phyloP scores from a whole-genome alignment of 768 basidiomycete species.

The Pisolithus microcarpus region DNA sequence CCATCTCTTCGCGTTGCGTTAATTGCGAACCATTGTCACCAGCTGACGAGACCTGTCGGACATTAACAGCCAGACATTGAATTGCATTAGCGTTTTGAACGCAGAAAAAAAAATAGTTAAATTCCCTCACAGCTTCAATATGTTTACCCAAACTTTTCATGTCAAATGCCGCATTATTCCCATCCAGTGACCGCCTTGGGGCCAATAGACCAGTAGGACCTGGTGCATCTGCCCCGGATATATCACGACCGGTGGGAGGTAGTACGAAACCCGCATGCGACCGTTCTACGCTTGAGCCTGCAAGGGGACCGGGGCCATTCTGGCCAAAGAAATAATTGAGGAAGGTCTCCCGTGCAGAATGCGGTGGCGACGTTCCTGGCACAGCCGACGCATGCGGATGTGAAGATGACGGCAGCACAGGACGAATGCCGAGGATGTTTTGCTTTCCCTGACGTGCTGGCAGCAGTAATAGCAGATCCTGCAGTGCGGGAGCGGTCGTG shows the following conservation, averaged over 20 bases:
- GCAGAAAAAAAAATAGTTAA: background rate
- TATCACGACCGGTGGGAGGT: constrained; percentile 55
- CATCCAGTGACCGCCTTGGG: constrained; percentile 61
- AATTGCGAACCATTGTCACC: constrained; percentile 51
- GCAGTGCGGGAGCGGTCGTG: constrained; percentile 65
- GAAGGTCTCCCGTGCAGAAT: constrained; percentile 81
- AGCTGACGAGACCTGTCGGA: constrained; percentile 45
- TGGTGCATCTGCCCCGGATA: constrained; percentile 46
- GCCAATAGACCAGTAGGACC: constrained; percentile 59
- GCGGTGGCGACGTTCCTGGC: constrained; percentile 36
- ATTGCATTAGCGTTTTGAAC: constrained; percentile 6
- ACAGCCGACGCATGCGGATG: constrained; percentile 30
- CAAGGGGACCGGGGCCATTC: constrained; percentile 70
- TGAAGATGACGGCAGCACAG: constrained; percentile 12
- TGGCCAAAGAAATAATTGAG: constrained; percentile 97
- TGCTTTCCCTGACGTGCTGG: constrained; percentile 20
- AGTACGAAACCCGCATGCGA: constrained; percentile 22
- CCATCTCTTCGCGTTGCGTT: constrained; percentile 89
- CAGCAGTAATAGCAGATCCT: constrained; percentile 28
- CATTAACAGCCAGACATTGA: background rate
- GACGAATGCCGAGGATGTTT: constrained; percentile 28
- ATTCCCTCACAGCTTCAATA: constrained; percentile 82
- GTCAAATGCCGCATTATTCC: constrained; percentile 82
- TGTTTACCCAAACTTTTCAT: constrained; percentile 99
- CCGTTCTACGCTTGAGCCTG: constrained; percentile 46